Evolutionary conservation across 1,139 yeast genomes (phyloP).

Genomic region (Kodamaea derodonti): DNA sequence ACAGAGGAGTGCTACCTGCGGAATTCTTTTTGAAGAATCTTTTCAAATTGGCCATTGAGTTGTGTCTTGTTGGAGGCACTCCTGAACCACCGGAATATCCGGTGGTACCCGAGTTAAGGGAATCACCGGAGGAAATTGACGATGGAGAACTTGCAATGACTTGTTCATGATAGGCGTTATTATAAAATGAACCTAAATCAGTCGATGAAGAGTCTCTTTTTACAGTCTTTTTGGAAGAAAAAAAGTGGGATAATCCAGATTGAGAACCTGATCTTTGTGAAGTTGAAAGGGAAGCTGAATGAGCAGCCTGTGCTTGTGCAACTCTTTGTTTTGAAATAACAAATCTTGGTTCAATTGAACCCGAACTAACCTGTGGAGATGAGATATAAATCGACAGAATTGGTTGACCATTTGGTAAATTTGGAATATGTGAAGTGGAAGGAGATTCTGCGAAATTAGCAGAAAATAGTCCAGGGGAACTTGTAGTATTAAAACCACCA

Average conservation of each 20-base stretch:
- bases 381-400: slow-evolving; percentile 61
- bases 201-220: slow-evolving; percentile 31
- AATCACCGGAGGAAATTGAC: slow-evolving; percentile 37
- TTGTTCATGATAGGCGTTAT: slow-evolving; percentile 37
- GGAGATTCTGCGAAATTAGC: slow-evolving; percentile 4
- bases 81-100: slow-evolving; percentile 1
- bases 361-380: slow-evolving; percentile 57
- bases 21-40: slow-evolving; percentile 52
- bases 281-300: slow-evolving; percentile 29
- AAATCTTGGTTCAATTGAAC: slow-evolving; percentile 66
- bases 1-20: slow-evolving; percentile 20
- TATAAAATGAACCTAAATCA: slow-evolving; percentile 45
- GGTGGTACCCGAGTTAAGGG: slow-evolving; percentile 12
- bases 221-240: slow-evolving; percentile 29
- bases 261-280: slow-evolving; percentile 41
- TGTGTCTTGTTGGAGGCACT: slow-evolving; percentile 44
- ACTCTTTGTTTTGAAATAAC: slow-evolving; percentile 70
- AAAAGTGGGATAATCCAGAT: slow-evolving; percentile 49
- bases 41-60: slow-evolving; percentile 72
- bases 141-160: slow-evolving; percentile 35
- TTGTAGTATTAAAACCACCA: not conserved
- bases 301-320: slow-evolving; percentile 51
- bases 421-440: slow-evolving; percentile 33
- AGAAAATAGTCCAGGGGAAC: not conserved
- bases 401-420: slow-evolving; percentile 50